phyloP scores from a whole-genome alignment of 169 alveolate species.

The Haemoproteus tartakovskyi region DNA sequence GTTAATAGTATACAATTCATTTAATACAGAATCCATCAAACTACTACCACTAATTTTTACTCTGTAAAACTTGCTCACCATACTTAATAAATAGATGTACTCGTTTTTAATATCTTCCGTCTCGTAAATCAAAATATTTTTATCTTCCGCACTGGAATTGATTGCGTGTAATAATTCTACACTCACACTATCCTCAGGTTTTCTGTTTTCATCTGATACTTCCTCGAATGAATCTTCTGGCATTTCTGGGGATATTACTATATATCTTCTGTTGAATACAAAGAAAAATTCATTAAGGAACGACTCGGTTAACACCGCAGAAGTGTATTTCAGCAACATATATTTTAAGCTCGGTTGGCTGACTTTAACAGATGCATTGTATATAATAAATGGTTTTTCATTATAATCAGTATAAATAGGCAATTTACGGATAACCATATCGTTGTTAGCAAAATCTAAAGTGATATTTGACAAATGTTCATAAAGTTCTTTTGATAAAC shows the following conservation, averaged over 20 bases:
- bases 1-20: slow-evolving; percentile 2
- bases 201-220: too few species aligned
- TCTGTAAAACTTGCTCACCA: slow-evolving; percentile 49
- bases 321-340: slow-evolving; percentile 6
- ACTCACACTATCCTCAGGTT: background rate
- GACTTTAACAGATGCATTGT: slow-evolving; percentile 20
- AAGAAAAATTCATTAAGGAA: slow-evolving; percentile 45
- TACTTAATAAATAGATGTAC: slow-evolving; percentile 17
- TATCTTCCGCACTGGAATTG: background rate
- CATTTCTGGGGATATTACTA: background rate
- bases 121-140: background rate
- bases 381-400: slow-evolving; percentile 14
- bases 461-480: slow-evolving; percentile 24
- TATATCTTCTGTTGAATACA: slow-evolving; percentile 18
- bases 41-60: slow-evolving; percentile 24
- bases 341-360: slow-evolving; percentile 13
- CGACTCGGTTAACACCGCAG: slow-evolving; percentile 34
- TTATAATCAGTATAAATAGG: slow-evolving; percentile 36
- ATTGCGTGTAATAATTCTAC: background rate
- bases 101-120: background rate
- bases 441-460: slow-evolving; percentile 30
- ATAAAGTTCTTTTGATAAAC: slow-evolving; percentile 17
- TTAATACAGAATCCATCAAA: slow-evolving; percentile 13
- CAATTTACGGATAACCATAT: slow-evolving; percentile 28
- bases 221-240: too few species aligned